Base-by-base conservation (phyloP, 495 filamentous ascomycete species). In the Hypoxylon cercidicola region DNA sequence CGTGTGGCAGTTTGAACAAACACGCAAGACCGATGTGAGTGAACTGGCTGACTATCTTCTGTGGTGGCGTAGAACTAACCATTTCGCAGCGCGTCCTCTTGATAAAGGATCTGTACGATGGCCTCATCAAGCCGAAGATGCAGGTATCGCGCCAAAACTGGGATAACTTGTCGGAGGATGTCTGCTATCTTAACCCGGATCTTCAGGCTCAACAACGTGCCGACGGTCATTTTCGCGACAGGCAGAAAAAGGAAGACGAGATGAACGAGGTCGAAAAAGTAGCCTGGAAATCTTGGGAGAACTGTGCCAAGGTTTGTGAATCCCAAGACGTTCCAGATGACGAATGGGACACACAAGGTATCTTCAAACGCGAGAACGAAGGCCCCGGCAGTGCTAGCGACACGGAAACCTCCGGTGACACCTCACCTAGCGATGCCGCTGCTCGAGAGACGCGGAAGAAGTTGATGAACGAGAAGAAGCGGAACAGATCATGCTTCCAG, bases 341-440 rank as follows among this genome's bases (percentile, higher is more conserved):
- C 34, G 66, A 68, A 44, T 59, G 56, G 48, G 62, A 62, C 16
- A 9, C 55, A 16, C 49, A 52, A 19, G 39, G 28, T 6, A 39
- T 61, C 16, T 18, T 58, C 32, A 12, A 35, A 53, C 51, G 65
- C 34, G 37, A 71, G 37, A 40, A 34, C 45, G 49, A 62, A 48
- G 49, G 28, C 35, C 44, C 72, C 50, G 44, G 73, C 41, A 45
- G 39, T 59, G 59, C 53, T 20, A 53, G 60, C 57, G 43, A 77
- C 68, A 72, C 56, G 60, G 64, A 75, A 15, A 47, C 84, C 88
- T 75, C 75, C 81, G 20, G 87, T 86, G 72, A 73, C 90, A 62
- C 89, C 88, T 48, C 76, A 84, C 70, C 90, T 90, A 91, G 85
- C 81, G 60, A 90, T 88, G 59, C 64, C 56, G 41, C 58, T 20